phyloP scores from a whole-genome alignment of 1,139 yeast genomes.

The Pichiaceae sp. region DNA sequence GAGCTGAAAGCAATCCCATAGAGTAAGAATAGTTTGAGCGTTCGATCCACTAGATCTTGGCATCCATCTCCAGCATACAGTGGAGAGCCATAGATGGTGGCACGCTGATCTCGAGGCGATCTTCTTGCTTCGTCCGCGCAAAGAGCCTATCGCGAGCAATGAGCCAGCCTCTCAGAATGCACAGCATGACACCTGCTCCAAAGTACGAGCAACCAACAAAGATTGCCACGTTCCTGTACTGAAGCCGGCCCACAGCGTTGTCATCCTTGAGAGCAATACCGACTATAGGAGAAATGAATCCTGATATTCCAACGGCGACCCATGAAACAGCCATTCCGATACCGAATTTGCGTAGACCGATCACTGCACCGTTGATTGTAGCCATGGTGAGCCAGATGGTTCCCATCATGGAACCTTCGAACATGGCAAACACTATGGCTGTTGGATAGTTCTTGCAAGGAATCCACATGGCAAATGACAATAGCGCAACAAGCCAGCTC shows the following conservation, averaged over 20 bases:
- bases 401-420: constrained; percentile 46
- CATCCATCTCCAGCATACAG: not conserved
- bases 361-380: constrained; percentile 30
- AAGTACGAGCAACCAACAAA: constrained; percentile 45
- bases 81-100: not conserved
- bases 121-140: constrained; percentile 18
- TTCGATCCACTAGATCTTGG: too few species aligned
- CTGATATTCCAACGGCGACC: constrained; percentile 37
- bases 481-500: constrained; percentile 25
- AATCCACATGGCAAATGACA: constrained; percentile 52
- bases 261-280: constrained; percentile 39
- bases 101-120: constrained; percentile 8
- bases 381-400: constrained; percentile 33
- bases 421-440: constrained; percentile 35
- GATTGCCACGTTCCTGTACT: constrained; percentile 40
- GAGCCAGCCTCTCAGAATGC: constrained; percentile 40
- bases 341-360: constrained; percentile 42
- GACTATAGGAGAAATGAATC: constrained; percentile 45
- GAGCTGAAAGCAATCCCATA: too few species aligned
- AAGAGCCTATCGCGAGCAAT: constrained; percentile 34
- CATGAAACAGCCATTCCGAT: constrained; percentile 41
- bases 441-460: constrained; percentile 49
- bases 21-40: too few species aligned
- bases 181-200: constrained; percentile 30
- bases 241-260: constrained; percentile 27